Conservation (phyloP, 2,329 filamentous ascomycete species). For the Cladosporium sp. region DNA sequence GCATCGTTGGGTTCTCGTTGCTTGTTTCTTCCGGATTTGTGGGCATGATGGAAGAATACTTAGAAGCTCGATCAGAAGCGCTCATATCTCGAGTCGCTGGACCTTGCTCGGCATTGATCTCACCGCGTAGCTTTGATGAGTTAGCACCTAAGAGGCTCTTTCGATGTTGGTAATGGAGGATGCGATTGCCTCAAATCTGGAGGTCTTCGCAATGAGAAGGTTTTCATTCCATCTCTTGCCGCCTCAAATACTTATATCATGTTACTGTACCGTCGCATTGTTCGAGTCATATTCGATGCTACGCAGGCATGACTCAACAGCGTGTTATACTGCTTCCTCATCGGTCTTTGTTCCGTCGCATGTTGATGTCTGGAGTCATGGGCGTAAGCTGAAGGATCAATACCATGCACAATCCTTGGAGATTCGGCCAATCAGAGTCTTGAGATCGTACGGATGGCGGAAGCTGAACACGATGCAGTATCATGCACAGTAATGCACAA, state of each 20-base stretch:
- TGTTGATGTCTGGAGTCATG: neutral
- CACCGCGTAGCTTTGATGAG: neutral
- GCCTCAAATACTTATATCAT: neutral
- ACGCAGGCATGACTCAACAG: neutral
- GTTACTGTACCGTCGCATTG: neutral
- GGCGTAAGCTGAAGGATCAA: neutral
- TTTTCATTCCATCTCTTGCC: neutral
- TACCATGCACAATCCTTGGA: neutral
- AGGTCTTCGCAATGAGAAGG: neutral
- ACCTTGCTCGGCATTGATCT: neutral
- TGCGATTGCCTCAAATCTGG: neutral
- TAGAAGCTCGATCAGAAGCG: neutral
- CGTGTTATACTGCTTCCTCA: neutral
- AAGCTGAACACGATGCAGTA: neutral
- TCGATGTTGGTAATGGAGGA: neutral
- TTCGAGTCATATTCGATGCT: neutral
- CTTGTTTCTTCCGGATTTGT: no score
- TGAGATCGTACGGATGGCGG: neutral
- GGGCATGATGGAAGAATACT: neutral
- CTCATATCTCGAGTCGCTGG: neutral
- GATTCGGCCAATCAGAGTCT: neutral
- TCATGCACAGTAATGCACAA: neutral
- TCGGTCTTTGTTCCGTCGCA: neutral
- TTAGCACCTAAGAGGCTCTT: neutral
- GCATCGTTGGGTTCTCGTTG: constrained; percentile 72